Conservation (phyloP, 768 basidiomycete species). For the Gyrodon lividus region DNA sequence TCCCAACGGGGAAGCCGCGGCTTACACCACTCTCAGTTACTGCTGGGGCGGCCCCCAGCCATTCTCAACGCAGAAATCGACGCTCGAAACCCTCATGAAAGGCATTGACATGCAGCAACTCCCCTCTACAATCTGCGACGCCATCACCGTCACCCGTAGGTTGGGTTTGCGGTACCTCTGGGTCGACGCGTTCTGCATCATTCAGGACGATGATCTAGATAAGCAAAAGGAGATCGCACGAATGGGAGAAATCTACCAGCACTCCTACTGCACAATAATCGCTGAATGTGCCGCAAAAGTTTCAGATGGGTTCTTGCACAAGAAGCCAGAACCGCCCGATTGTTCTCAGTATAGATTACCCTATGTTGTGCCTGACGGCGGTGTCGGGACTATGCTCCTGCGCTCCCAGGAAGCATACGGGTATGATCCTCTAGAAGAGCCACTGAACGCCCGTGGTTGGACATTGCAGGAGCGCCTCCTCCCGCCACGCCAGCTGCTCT, state of each 20-base stretch:
- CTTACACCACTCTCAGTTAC: constrained; percentile 25
- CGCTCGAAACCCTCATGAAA: constrained; percentile 4
- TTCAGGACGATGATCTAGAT: constrained; percentile 18
- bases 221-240: constrained; percentile 15
- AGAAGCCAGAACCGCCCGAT: not conserved
- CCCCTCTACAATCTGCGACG: constrained; percentile 24
- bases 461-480: constrained; percentile 2
- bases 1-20: not conserved
- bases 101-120: constrained; percentile 5
- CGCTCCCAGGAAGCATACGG: not conserved
- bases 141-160: constrained; percentile 16
- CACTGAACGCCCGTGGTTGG: not conserved
- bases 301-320: not conserved
- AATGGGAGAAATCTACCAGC: constrained; percentile 22
- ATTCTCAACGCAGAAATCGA: constrained; percentile 3
- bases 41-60: constrained; percentile 20
- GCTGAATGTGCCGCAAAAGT: constrained; percentile 7
- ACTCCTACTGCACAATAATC: constrained; percentile 18
- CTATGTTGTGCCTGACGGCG: not conserved
- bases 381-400: not conserved
- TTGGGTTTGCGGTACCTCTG: constrained; percentile 26
- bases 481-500: not conserved
- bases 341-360: not conserved
- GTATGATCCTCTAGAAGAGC: not conserved
- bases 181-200: constrained; percentile 26